A percentile compares a stretch with the other conserved stretches of the same genome.
Evolutionary conservation across 164 flowering plant genomes (phyloP).

Genomic region (Houttuynia cordata): DNA sequence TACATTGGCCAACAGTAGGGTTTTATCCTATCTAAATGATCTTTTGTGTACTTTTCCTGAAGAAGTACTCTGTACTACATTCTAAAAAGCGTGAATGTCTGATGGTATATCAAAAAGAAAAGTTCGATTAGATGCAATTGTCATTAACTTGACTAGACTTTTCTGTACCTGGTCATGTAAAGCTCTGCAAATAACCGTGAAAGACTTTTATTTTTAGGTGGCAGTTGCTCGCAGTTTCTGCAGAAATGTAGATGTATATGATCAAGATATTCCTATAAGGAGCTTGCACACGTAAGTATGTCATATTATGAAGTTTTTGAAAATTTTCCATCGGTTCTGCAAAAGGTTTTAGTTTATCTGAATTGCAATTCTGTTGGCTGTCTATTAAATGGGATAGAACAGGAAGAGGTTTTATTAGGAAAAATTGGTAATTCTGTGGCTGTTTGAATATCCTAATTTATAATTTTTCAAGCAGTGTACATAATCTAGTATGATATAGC

Average conservation of each 20-base stretch:
- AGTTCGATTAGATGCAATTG: too few relatives aligned
- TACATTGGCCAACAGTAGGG: constrained; percentile 58
- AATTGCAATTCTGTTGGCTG: background rate
- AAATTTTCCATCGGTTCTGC: background rate
- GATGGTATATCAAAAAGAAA: too few relatives aligned
- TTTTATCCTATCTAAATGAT: background rate
- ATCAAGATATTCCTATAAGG: constrained; percentile 71
- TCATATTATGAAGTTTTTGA: background rate
- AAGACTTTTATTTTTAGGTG: constrained; percentile 28
- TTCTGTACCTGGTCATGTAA: background rate
- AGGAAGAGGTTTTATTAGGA: background rate
- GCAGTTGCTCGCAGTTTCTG: constrained; percentile 76
- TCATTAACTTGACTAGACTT: too few relatives aligned
- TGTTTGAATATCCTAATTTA: background rate
- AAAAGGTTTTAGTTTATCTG: background rate
- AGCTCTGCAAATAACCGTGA: constrained; percentile 1
- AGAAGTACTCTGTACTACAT: background rate
- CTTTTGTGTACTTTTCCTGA: background rate
- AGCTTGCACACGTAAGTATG: constrained; percentile 60
- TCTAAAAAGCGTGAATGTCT: too few relatives aligned
- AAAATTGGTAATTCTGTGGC: background rate
- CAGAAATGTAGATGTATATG: constrained; percentile 71
- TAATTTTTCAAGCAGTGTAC: too few relatives aligned
- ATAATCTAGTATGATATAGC: too few relatives aligned
- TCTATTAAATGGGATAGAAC: background rate